phyloP scores from a whole-genome alignment of 805 yeast species.

The Saturnispora quitensis region DNA sequence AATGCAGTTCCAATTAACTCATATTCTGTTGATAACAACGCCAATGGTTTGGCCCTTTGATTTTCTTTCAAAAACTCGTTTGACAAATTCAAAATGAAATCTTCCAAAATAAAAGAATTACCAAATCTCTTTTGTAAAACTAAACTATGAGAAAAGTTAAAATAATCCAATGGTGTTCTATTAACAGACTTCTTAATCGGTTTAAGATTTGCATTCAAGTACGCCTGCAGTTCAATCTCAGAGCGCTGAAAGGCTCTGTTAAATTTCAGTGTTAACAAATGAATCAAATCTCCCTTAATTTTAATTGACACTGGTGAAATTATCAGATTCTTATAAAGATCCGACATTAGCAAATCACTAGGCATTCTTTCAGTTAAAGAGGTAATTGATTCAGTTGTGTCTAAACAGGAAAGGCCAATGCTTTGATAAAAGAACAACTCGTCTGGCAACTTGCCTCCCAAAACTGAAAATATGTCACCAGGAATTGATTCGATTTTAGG shows the following conservation, averaged over 20 bases:
- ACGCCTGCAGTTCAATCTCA: conserved; percentile 41
- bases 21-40: conserved; percentile 32
- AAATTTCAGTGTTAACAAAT: conserved; percentile 59
- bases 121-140: conserved; percentile 25
- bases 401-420: conserved; percentile 59
- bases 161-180: not conserved
- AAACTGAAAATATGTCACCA: conserved; percentile 67
- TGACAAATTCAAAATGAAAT: conserved; percentile 24
- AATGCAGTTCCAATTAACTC: conserved; percentile 52
- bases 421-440: conserved; percentile 78
- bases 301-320: conserved; percentile 36
- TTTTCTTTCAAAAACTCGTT: conserved; percentile 23
- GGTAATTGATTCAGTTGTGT: conserved; percentile 56
- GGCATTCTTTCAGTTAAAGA: conserved; percentile 58
- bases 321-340: conserved; percentile 50
- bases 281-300: conserved; percentile 52
- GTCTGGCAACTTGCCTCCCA: conserved; percentile 79
- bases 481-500: conserved; percentile 41
- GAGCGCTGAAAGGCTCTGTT: conserved; percentile 81
- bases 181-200: not conserved
- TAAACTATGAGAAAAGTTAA: conserved; percentile 41
- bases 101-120: conserved; percentile 26
- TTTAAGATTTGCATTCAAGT: conserved; percentile 18
- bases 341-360: conserved; percentile 48
- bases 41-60: not conserved